phyloP scores from a whole-genome alignment of 2,329 filamentous ascomycete species.

The Apiospora saccharicola region DNA sequence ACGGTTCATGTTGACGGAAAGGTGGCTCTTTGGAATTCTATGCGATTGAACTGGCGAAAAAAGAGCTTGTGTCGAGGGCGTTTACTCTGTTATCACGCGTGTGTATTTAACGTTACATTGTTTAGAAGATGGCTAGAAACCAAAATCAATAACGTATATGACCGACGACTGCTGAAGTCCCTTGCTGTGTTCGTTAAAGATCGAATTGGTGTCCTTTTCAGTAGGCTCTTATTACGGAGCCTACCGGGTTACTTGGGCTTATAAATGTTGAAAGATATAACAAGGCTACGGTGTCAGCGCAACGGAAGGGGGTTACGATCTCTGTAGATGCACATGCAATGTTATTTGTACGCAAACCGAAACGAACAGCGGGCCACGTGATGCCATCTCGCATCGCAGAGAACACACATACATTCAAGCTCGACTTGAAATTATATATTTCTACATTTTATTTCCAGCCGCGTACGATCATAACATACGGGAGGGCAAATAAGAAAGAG shows the following conservation, averaged over 20 bases:
- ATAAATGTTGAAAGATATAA: no score
- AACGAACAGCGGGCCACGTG: background rate
- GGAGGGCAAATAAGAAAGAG: background rate
- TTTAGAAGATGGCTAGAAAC: slow-evolving; percentile 27
- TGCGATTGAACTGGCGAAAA: slow-evolving; percentile 31
- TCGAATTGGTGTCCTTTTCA: no score
- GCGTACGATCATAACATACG: background rate
- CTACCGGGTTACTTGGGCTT: no score
- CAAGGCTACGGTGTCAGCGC: no score
- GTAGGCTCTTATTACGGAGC: no score
- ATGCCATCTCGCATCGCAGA: background rate
- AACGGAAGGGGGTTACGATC: no score
- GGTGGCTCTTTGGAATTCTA: slow-evolving; percentile 22
- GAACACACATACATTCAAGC: background rate
- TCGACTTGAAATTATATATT: background rate
- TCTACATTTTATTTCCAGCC: background rate
- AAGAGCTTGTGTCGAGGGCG: slow-evolving; percentile 31
- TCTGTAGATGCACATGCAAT: no score
- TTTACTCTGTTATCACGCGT: slow-evolving; percentile 14
- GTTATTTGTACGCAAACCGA: no score
- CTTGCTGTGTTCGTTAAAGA: background rate
- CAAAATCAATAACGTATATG: slow-evolving; percentile 14
- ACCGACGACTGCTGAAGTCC: background rate
- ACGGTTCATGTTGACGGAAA: slow-evolving; percentile 33
- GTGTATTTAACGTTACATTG: slow-evolving; percentile 32